Evolutionary conservation across 108 stramenopile species (phyloP).

Genomic region (Hondaea fermentalgiana): DNA sequence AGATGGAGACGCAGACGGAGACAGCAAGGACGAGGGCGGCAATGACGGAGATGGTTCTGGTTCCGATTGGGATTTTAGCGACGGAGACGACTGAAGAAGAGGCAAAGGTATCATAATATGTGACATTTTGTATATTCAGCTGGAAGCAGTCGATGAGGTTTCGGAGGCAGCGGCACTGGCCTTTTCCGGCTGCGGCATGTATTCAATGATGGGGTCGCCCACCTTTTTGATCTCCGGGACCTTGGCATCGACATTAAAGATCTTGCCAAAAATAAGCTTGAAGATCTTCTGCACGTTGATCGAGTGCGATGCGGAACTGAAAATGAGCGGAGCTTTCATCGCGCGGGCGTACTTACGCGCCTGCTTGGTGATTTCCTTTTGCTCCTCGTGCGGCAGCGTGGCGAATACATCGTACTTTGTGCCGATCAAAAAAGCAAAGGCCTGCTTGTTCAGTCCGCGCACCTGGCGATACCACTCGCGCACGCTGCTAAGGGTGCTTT

Average conservation of each 20-base stretch:
- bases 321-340: constrained; percentile 56
- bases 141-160: background rate
- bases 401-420: constrained; percentile 56
- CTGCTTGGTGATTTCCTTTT: constrained; percentile 40
- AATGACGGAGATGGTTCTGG: background rate
- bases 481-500: constrained; percentile 12
- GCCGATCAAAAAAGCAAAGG: constrained; percentile 51
- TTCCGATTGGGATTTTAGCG: constrained; percentile 13
- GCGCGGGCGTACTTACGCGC: constrained; percentile 54
- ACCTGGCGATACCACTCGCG: constrained; percentile 58
- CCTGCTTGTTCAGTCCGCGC: constrained; percentile 44
- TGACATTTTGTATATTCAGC: background rate
- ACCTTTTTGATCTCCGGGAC: constrained; percentile 31
- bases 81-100: background rate
- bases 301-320: constrained; percentile 44
- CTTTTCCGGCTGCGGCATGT: background rate
- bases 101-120: background rate
- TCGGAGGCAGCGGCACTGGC: background rate
- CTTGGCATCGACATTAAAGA: constrained; percentile 45
- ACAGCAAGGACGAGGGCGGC: too few species aligned
- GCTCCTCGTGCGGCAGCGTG: constrained; percentile 46
- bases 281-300: constrained; percentile 55
- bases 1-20: too few species aligned
- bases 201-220: constrained; percentile 49
- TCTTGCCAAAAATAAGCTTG: constrained; percentile 16